Conservation (phyloP, 2,329 filamentous ascomycete species). For the Fusarium musae region DNA sequence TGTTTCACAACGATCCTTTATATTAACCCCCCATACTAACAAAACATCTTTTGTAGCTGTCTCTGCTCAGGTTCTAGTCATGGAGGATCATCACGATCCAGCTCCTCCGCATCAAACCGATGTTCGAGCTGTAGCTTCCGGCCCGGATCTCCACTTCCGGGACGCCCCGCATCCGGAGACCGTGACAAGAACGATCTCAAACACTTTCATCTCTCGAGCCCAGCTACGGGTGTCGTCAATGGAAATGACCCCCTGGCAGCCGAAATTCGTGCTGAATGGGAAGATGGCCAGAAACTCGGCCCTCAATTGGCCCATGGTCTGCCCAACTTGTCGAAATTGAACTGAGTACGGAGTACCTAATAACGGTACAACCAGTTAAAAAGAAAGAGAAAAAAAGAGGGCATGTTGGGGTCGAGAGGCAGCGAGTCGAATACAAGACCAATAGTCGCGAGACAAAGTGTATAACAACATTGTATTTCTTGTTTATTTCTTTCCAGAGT, state of each 20-base stretch:
- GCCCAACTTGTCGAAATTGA: neutral
- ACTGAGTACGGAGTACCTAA: neutral
- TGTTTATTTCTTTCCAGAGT: neutral
- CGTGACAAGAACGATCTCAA: neutral
- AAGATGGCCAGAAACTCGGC: neutral
- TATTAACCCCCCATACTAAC: neutral
- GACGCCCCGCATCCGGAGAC: neutral
- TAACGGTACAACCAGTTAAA: too few relatives aligned
- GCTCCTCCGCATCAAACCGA: neutral
- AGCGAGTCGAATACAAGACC: neutral
- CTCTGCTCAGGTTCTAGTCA: neutral
- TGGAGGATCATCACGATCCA: neutral
- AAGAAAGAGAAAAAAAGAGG: neutral
- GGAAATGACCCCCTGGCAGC: neutral
- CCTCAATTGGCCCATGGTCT: neutral
- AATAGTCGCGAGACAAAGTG: slow-evolving; percentile 10
- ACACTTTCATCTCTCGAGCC: neutral
- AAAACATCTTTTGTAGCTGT: neutral
- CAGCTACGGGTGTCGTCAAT: neutral
- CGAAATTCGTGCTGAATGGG: neutral
- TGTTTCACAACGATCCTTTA: neutral
- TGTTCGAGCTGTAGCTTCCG: neutral
- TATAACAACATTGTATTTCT: neutral
- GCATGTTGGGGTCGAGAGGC: neutral
- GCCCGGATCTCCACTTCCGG: neutral